Base-by-base conservation (phyloP, 306 rosid genomes). In the Alnus glutinosa region DNA sequence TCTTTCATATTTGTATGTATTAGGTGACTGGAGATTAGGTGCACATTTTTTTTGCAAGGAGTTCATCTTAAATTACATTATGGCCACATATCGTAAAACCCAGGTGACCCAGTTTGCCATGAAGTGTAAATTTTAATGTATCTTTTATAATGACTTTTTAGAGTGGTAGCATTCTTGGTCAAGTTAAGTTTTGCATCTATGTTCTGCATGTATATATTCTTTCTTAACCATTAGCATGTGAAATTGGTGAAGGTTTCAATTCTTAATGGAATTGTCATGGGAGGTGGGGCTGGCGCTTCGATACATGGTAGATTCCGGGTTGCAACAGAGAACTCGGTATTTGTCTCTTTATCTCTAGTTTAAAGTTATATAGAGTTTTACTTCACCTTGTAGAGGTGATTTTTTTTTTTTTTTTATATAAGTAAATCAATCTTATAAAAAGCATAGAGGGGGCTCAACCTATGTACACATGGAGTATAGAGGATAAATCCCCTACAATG, bases 231-330 rank as follows among this genome's bases (percentile, higher is more conserved):
- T 55, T 49, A 58, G 47, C 75, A 23, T 74, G 57, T 49, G 80
- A 80, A 83, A 55, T 78, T 42, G 30, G 80, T 85, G 71, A 71
- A 95, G 98, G 95, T 95, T 87, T 95, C 98, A 77, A 86, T 95
- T 77, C 95, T 92, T 70, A 76, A 95, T 74, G 98, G 98, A 79
- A 90, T 91, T 63, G 98, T 95, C 75, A 92, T 95, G 98, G 98
- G 98, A 79, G 98, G 98, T 86, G 98, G 98, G 28, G 97, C 98
- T 36, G 98, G 98, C 55, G 92, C 78, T 85, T 92, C 98, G 71
- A 80, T 95, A 34, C 98, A 95, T 74, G 97, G 98, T 75, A 93
- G 94, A 89, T 92, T 91, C 81, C 81, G 97, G 61, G 88, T 95
- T 62, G 97, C 87, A 71, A 91, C 98, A n/a, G 98, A 95, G 85